Percentiles rank a stretch among this genome's conserved stretches.
phyloP scores from a whole-genome alignment of 192 early-diverging fungal species.

The Backusella morwellensis region DNA sequence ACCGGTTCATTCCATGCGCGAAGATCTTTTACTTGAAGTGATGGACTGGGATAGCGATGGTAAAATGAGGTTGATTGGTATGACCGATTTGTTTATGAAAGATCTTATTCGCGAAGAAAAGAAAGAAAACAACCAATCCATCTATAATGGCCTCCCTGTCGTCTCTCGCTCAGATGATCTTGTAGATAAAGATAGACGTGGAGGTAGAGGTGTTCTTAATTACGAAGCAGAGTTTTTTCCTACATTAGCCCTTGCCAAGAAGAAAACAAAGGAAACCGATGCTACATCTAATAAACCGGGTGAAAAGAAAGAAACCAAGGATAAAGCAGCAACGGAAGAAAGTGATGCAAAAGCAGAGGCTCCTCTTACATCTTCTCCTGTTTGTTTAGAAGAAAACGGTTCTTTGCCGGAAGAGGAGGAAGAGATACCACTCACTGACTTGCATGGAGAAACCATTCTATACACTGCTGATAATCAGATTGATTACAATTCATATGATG shows the following conservation, averaged over 20 bases:
- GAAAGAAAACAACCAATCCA: conserved; percentile 20
- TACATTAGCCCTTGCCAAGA: conserved; percentile 11
- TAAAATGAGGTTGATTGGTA: conserved; percentile 82
- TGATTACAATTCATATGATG: conserved; percentile 31
- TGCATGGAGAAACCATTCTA: conserved; percentile 34
- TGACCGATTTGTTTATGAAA: conserved; percentile 57
- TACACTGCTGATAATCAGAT: conserved; percentile 21
- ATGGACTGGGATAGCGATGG: conserved; percentile 87
- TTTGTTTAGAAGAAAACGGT: not conserved
- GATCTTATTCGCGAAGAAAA: conserved; percentile 52
- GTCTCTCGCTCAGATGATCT: not conserved
- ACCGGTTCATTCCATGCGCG: conserved; percentile 71
- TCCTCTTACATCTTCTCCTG: not conserved
- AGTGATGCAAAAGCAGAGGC: not conserved
- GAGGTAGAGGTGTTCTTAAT: not conserved
- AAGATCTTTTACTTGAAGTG: conserved; percentile 72
- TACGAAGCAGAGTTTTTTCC: conserved; percentile 2
- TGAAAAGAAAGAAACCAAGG: not conserved
- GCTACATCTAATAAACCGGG: not conserved
- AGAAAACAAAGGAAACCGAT: not conserved
- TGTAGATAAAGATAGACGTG: not conserved
- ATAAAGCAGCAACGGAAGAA: not conserved
- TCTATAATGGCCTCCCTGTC: conserved; percentile 23
- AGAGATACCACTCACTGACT: conserved; percentile 14
- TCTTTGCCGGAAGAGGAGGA: not conserved